Evolutionary conservation across 2,329 filamentous ascomycete genomes (phyloP).

Genomic region (Exophiala lecanii-corni): DNA sequence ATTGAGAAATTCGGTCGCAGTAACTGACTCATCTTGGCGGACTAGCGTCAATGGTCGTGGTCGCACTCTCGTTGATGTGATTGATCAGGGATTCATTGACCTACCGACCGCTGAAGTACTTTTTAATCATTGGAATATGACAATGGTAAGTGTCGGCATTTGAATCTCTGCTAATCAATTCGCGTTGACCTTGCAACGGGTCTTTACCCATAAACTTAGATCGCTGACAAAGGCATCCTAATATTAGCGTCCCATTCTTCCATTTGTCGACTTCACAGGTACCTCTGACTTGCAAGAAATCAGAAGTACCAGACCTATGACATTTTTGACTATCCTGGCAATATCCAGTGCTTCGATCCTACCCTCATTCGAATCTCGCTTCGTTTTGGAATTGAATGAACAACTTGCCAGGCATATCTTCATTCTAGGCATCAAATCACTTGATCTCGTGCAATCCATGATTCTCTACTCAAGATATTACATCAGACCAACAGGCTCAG

Average conservation of each 20-base stretch:
- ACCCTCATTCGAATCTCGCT: conserved; percentile 5
- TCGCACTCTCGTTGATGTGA: conserved; percentile 10
- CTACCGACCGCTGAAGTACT: conserved; percentile 9
- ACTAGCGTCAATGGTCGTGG: background rate
- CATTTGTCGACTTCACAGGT: background rate
- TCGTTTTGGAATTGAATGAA: conserved; percentile 7
- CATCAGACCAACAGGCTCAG: background rate
- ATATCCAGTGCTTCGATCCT: conserved; percentile 9
- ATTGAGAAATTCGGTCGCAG: background rate
- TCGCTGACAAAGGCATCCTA: too few relatives aligned
- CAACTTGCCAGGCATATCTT: conserved; percentile 6
- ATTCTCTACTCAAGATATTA: conserved; percentile 13
- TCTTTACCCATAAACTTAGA: too few relatives aligned
- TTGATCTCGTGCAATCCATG: conserved; percentile 10
- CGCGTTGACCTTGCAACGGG: too few relatives aligned
- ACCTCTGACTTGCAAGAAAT: background rate
- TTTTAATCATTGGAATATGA: conserved; percentile 6
- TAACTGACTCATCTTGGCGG: background rate
- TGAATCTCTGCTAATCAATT: too few relatives aligned
- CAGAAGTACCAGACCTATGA: conserved; percentile 1
- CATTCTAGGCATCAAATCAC: conserved; percentile 1
- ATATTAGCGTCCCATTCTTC: conserved; percentile 7
- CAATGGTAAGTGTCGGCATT: conserved; percentile 3
- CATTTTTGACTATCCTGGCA: conserved; percentile 8
- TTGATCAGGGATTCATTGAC: conserved; percentile 8